These are phyloP conservation scores for Fraxinus americana DNA, from an alignment of 257 asterid genomes.

Conservation along the genomic window DNA sequence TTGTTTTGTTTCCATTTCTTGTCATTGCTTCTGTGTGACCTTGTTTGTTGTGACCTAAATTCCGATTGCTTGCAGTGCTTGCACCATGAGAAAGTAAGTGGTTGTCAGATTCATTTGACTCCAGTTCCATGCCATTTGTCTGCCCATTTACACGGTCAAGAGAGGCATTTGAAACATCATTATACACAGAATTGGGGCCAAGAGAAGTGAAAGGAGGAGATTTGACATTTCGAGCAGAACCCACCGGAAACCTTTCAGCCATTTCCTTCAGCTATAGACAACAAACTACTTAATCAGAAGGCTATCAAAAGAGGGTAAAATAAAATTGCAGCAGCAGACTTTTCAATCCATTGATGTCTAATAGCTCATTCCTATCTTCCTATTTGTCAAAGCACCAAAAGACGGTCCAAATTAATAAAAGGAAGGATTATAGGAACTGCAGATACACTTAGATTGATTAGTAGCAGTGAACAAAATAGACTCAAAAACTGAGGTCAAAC, in stretches of 20 bases:
- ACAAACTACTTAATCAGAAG: conserved; percentile 33
- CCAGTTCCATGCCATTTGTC: conserved; percentile 57
- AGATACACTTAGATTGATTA: neutral
- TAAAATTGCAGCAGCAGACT: conserved; percentile 5
- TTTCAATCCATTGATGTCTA: neutral
- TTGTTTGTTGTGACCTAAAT: conserved; percentile 54
- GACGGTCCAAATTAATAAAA: neutral
- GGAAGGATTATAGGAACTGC: neutral
- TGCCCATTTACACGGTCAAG: conserved; percentile 55
- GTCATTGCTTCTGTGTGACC: conserved; percentile 49
- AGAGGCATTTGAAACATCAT: conserved; percentile 55
- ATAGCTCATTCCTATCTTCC: conserved; percentile 12
- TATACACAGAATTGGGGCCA: conserved; percentile 41
- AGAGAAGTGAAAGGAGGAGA: conserved; percentile 63
- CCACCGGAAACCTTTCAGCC: conserved; percentile 98
- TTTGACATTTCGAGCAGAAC: conserved; percentile 71
- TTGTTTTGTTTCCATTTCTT: conserved; percentile 67
- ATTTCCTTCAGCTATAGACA: conserved; percentile 82
- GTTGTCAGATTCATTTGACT: conserved; percentile 55
- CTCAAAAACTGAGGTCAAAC: neutral
- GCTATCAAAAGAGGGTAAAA: conserved; percentile 13
- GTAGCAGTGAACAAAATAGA: neutral
- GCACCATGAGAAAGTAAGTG: conserved; percentile 59
- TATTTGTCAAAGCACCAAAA: conserved; percentile 1
- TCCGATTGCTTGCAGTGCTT: conserved; percentile 51